Percentiles rank a stretch among this genome's conserved stretches.
Conservation (phyloP, 1,284 basidiomycete genomes). For the Cutaneotrichosporon spelunceum region DNA sequence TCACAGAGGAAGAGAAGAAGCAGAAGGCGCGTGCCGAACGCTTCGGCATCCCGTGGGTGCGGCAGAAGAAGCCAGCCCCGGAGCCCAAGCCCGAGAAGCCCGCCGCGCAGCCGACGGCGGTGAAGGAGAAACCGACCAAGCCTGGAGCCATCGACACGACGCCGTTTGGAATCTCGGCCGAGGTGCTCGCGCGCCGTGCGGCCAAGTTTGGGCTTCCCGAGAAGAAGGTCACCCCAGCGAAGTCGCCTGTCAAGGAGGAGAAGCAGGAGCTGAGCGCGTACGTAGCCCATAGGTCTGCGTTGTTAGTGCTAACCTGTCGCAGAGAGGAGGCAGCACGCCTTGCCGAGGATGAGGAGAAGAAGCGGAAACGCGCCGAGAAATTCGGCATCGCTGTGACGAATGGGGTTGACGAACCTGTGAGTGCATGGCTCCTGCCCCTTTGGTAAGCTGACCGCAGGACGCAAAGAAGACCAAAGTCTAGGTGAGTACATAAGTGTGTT, state of each 20-base stretch:
- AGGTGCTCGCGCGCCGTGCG: conserved; percentile 44
- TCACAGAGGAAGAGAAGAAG: conserved; percentile 47
- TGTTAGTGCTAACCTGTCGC: conserved; percentile 16
- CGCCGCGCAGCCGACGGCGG: conserved; percentile 5
- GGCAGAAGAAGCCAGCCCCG: conserved; percentile 19
- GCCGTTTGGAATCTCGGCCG: conserved; percentile 38
- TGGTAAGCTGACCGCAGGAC: conserved; percentile 29
- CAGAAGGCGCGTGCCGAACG: conserved; percentile 48
- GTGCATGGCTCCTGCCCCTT: conserved; percentile 8
- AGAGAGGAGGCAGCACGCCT: conserved; percentile 40
- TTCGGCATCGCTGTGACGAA: conserved; percentile 37
- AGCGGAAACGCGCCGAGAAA: conserved; percentile 53
- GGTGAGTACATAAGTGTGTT: conserved; percentile 29
- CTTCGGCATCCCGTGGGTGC: conserved; percentile 48
- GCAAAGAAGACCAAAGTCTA: conserved; percentile 48
- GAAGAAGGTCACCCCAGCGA: conserved; percentile 34
- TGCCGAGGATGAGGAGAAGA: conserved; percentile 52
- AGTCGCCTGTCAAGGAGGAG: conserved; percentile 20
- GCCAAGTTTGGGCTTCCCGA: conserved; percentile 46
- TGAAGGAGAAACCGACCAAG: conserved; percentile 23
- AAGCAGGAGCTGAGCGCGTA: conserved; percentile 40
- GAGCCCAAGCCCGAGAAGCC: conserved; percentile 14
- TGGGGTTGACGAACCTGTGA: conserved; percentile 29
- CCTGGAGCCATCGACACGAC: conserved; percentile 35
- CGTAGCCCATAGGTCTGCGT: conserved; percentile 14